Conservation (phyloP, 768 basidiomycete genomes). For the Kondoa subrosea region DNA sequence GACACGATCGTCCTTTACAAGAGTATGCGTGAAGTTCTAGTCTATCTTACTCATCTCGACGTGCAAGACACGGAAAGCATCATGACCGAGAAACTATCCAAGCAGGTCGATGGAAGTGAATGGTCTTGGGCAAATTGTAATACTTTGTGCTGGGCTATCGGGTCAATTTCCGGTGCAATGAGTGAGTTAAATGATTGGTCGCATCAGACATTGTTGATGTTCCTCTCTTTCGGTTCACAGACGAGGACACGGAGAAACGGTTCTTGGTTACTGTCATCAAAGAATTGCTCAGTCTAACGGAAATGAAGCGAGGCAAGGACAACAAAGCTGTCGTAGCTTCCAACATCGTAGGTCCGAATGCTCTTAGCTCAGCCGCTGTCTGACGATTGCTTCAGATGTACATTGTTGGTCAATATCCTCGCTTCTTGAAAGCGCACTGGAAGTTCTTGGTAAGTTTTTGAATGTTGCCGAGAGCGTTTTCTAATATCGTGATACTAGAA, state of each 20-base stretch:
- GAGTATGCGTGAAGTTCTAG: constrained; percentile 91
- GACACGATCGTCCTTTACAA: constrained; percentile 99
- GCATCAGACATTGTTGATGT: background rate
- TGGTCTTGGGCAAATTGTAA: constrained; percentile 99
- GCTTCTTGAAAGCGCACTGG: constrained; percentile 99
- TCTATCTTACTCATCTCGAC: constrained; percentile 94
- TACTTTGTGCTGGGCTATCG: constrained; percentile 98
- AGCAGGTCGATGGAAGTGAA: constrained; percentile 66
- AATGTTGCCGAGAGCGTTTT: no score
- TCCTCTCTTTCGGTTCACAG: constrained; percentile 34
- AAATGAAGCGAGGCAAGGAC: constrained; percentile 97
- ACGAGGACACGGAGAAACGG: constrained; percentile 96
- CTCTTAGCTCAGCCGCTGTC: no score
- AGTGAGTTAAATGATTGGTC: constrained; percentile 42
- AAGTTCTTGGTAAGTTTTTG: no score
- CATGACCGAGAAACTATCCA: constrained; percentile 85
- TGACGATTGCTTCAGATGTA: no score
- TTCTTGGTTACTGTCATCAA: constrained; percentile 99
- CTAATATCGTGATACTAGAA: no score
- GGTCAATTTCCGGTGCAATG: constrained; percentile 97
- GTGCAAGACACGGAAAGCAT: constrained; percentile 92
- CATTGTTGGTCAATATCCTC: constrained; percentile 97
- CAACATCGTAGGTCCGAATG: no score
- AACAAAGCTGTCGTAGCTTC: constrained; percentile 87
- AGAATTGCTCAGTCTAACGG: constrained; percentile 87